These are phyloP conservation scores for Blastomyces emzantsi DNA, from an alignment of 2,329 filamentous ascomycete species.

Conservation along the genomic window DNA sequence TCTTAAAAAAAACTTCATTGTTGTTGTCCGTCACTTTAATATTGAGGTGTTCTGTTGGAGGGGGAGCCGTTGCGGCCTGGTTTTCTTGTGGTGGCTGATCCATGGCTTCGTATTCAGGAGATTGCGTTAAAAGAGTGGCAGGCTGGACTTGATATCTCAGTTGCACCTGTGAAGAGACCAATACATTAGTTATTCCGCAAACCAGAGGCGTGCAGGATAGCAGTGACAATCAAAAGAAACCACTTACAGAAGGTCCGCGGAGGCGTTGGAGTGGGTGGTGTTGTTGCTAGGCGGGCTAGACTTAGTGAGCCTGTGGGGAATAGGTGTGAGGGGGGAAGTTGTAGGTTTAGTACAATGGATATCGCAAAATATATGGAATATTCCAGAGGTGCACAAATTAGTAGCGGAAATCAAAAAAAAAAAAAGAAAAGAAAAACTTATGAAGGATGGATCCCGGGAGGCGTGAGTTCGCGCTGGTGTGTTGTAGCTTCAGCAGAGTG, in stretches of 20 bases:
- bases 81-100: background rate
- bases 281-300: background rate
- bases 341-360: background rate
- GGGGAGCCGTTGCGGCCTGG: slow-evolving; percentile 22
- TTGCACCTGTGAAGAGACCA: no score
- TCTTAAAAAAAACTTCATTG: slow-evolving; percentile 99
- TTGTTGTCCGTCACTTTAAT: slow-evolving; percentile 99
- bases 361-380: background rate
- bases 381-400: background rate
- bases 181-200: no score
- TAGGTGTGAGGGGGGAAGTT: background rate
- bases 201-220: background rate
- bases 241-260: background rate
- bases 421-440: no score
- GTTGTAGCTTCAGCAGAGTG: background rate
- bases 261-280: background rate
- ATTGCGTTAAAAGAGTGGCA: background rate
- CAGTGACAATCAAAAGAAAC: background rate
- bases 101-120: background rate
- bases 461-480: background rate
- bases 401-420: background rate
- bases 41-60: slow-evolving; percentile 72
- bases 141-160: background rate
- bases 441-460: background rate
- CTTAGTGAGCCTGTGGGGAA: no score